Percentiles rank a stretch among this genome's conserved stretches.
These are phyloP conservation scores for Ustilago sp. DNA, from an alignment of 1,284 basidiomycete species.

Conservation along the genomic window DNA sequence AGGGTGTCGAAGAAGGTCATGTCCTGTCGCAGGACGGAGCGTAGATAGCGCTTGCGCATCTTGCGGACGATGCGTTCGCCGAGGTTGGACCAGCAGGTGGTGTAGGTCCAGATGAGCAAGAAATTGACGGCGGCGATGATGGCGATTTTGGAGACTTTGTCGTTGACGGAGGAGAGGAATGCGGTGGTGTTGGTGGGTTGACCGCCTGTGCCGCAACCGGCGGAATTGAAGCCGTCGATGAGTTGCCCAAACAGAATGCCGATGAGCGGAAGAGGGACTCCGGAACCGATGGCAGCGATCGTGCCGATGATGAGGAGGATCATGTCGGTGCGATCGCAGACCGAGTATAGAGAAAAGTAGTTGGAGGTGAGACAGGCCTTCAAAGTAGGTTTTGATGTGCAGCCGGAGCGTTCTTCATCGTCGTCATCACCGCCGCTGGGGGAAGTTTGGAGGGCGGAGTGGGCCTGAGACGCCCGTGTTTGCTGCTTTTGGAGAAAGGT, in stretches of 20 bases:
- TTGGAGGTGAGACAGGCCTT: constrained; percentile 41
- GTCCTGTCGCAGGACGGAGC: constrained; percentile 71
- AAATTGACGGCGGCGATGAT: constrained; percentile 62
- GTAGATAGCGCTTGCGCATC: constrained; percentile 70
- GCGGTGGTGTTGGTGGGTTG: constrained; percentile 31
- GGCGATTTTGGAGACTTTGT: constrained; percentile 58
- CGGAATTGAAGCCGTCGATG: constrained; percentile 60
- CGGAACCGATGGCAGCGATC: constrained; percentile 56
- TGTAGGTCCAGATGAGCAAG: constrained; percentile 64
- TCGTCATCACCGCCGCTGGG: constrained; percentile 10
- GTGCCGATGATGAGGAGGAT: constrained; percentile 49
- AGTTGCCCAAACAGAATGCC: constrained; percentile 63
- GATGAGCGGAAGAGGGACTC: constrained; percentile 62
- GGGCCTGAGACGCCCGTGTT: not conserved
- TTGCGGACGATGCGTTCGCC: constrained; percentile 61
- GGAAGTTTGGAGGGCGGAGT: not conserved
- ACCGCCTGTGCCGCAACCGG: constrained; percentile 29
- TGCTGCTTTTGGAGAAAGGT: constrained; percentile 4
- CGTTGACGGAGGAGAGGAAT: constrained; percentile 49
- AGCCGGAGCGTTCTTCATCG: not conserved
- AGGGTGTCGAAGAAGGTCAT: constrained; percentile 64
- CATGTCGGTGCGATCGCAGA: constrained; percentile 37
- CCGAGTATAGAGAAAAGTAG: constrained; percentile 53
- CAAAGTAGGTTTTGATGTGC: constrained; percentile 4
- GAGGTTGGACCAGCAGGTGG: constrained; percentile 59